These are phyloP conservation scores for Diaporthe vaccinii DNA, from an alignment of 2,329 filamentous ascomycete genomes.

Conservation along the genomic window DNA sequence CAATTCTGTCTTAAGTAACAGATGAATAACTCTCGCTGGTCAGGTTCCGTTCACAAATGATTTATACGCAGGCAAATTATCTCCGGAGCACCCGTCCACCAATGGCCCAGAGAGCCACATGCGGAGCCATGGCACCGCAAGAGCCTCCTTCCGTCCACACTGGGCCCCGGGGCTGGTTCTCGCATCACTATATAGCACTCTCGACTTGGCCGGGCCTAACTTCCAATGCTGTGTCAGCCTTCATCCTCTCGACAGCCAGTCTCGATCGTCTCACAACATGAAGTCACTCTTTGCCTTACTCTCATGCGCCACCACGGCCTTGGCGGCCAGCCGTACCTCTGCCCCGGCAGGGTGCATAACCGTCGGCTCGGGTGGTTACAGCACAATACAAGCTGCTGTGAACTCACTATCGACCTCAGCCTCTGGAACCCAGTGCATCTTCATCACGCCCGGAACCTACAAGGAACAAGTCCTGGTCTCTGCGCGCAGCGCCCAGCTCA, in stretches of 20 bases:
- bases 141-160: neutral
- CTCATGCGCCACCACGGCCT: conserved; percentile 36
- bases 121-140: conserved; percentile 15
- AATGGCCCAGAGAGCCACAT: neutral
- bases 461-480: conserved; percentile 70
- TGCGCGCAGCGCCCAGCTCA: conserved; percentile 61
- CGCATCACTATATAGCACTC: neutral
- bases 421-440: conserved; percentile 68
- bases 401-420: conserved; percentile 67
- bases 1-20: conserved; percentile 4
- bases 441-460: conserved; percentile 73
- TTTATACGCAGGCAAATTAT: neutral
- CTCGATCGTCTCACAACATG: conserved; percentile 30
- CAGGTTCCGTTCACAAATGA: conserved; percentile 17
- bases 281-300: conserved; percentile 34
- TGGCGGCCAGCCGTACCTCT: conserved; percentile 52
- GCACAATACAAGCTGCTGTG: conserved; percentile 68
- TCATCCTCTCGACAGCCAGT: neutral
- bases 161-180: neutral
- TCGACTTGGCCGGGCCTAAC: neutral
- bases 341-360: conserved; percentile 64
- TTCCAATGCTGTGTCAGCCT: neutral
- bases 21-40: conserved; percentile 19
- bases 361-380: conserved; percentile 57
- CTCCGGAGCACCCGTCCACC: conserved; percentile 15